Evolutionary conservation across 2,329 filamentous ascomycete genomes (phyloP), one percentile per base, ranked within the genome.

Genomic region (Verticillium dahliae): DNA sequence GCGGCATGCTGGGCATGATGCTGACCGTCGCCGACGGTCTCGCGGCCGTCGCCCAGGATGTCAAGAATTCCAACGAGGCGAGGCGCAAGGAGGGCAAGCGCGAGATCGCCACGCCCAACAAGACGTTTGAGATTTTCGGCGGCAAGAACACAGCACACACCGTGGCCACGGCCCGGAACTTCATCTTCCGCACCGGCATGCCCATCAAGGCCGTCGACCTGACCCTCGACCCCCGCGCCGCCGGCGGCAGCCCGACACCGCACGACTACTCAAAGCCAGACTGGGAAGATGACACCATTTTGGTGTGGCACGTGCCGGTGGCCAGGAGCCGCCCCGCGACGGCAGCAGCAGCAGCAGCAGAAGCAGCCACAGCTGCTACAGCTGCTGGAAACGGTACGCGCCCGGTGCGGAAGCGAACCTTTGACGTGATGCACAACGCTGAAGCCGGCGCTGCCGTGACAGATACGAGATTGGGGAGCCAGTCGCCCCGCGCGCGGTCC

Each of bases 111-210:
- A 7, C 27, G 50, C n/a, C 59, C 11, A 57, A 66, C 22, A 61
- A 63, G 14, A 41, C 63, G 3, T 67, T 70, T 33, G 68, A 71
- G 14, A 79, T 98, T 13, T 90, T 96, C 71, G 93, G 91, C 3
- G 87, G 89, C 4, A 86, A 86, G 59, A 98, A 98, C 71, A 75
- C 98, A 60, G 84, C 87, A 56, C 89, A 97, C 70, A 82, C 86
- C 6, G 75, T 99, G 61, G 93, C 92, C n/a, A 91, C 92, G 0
- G 88, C 90, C 15, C 85, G 95, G 56, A 81, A 88, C 37, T 97
- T 97, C 74, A 86, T 98, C 58, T 94, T 97, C 69, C 85, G 95
- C 41, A 92, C 91, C 68, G 89, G 91, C 0, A 82, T 96, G 71
- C 89, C 89, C 0, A 76, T 97, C n/a, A 78, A 77, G 37, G 81